Percentiles rank a stretch among this genome's conserved stretches.
These are phyloP conservation scores for Penicillium expansum DNA, from an alignment of 2,329 filamentous ascomycete species.

Conservation along the genomic window DNA sequence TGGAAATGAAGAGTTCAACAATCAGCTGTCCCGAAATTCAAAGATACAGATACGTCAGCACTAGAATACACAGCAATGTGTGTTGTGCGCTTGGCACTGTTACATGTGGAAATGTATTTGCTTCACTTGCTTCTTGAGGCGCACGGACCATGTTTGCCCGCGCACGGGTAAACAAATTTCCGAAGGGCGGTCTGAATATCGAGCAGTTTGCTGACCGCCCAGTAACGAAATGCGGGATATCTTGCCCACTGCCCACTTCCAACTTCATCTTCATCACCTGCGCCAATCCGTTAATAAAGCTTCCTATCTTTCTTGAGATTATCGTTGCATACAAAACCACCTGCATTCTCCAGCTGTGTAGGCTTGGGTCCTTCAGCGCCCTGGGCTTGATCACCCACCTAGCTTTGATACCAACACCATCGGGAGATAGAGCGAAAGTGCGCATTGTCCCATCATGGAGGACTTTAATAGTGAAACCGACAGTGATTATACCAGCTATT, in stretches of 20 bases:
- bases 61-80: too few relatives aligned
- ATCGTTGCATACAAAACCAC: not conserved
- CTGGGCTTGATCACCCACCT: constrained; percentile 21
- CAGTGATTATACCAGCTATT: constrained; percentile 98
- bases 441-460: constrained; percentile 63
- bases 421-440: not conserved
- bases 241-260: not conserved
- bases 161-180: not conserved
- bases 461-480: constrained; percentile 98
- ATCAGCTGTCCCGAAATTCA: too few relatives aligned
- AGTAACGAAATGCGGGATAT: constrained; percentile 7
- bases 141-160: not conserved
- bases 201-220: constrained; percentile 6
- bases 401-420: constrained; percentile 13
- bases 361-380: constrained; percentile 14
- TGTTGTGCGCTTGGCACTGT: too few relatives aligned
- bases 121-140: too few relatives aligned
- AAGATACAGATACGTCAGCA: too few relatives aligned
- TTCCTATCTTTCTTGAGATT: not conserved
- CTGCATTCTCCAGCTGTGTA: constrained; percentile 6
- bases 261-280: not conserved
- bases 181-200: constrained; percentile 1
- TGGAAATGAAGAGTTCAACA: too few relatives aligned
- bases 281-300: not conserved
- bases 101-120: too few relatives aligned